A percentile compares a stretch with the other conserved stretches of the same genome.
These are phyloP conservation scores for Phytophthora aleatoria DNA, from an alignment of 352 stramenopile genomes.

Conservation along the genomic window DNA sequence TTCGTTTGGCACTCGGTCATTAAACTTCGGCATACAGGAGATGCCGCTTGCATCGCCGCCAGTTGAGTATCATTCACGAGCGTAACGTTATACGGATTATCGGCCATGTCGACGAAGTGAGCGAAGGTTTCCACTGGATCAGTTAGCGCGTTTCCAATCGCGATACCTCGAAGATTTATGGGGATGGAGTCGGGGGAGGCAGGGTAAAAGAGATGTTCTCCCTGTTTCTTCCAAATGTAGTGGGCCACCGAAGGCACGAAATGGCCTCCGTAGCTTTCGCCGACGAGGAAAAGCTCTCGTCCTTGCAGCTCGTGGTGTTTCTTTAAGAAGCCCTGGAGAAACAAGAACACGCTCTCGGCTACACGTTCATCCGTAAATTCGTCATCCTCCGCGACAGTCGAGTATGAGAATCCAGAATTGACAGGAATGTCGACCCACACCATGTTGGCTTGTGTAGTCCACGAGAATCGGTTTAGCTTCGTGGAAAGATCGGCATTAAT, in stretches of 20 bases:
- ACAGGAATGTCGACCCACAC: slow-evolving; percentile 66
- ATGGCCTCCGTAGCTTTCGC: slow-evolving; percentile 52
- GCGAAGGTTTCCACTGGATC: not conserved
- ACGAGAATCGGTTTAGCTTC: slow-evolving; percentile 50
- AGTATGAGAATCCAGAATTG: slow-evolving; percentile 56
- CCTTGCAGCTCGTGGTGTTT: slow-evolving; percentile 47
- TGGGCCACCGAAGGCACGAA: slow-evolving; percentile 7
- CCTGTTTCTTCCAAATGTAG: slow-evolving; percentile 13
- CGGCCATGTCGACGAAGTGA: slow-evolving; percentile 40
- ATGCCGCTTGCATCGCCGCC: slow-evolving; percentile 25
- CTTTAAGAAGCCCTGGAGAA: slow-evolving; percentile 56
- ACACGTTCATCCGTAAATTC: slow-evolving; percentile 52
- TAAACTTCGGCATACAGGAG: slow-evolving; percentile 27
- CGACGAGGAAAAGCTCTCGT: slow-evolving; percentile 56
- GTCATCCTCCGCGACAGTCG: slow-evolving; percentile 24
- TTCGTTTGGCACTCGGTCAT: slow-evolving; percentile 30
- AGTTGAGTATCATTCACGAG: slow-evolving; percentile 32
- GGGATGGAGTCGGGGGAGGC: not conserved
- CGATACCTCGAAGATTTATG: slow-evolving; percentile 11
- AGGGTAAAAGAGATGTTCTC: slow-evolving; percentile 2
- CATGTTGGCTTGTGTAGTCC: slow-evolving; percentile 57
- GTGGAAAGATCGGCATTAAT: slow-evolving; percentile 44
- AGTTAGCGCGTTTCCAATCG: slow-evolving; percentile 8
- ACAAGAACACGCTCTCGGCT: slow-evolving; percentile 58
- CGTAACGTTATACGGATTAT: slow-evolving; percentile 62